Conservation (phyloP, 306 rosid species). For the Oemleria cerasiformis region DNA sequence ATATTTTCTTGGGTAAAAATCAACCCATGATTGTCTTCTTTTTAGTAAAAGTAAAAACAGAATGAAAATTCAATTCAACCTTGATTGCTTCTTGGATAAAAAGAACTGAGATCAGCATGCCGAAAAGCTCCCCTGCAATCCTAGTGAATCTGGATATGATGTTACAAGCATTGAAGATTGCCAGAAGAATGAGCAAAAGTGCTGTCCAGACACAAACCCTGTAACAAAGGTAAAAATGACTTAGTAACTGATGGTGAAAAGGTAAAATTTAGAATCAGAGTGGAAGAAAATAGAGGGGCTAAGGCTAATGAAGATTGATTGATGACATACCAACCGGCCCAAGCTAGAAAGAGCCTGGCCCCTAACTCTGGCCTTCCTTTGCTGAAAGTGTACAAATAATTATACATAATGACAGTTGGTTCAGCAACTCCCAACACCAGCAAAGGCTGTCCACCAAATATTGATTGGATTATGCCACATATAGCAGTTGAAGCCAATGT, state of each 20-base stretch:
- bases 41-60: not conserved
- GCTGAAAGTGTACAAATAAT: slow-evolving; percentile 67
- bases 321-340: slow-evolving; percentile 77
- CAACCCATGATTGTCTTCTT: not conserved
- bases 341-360: slow-evolving; percentile 57
- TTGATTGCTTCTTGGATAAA: slow-evolving; percentile 84
- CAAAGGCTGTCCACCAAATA: slow-evolving; percentile 88
- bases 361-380: slow-evolving; percentile 61
- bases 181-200: slow-evolving; percentile 59
- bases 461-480: slow-evolving; percentile 86
- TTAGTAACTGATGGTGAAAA: not conserved
- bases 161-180: slow-evolving; percentile 68
- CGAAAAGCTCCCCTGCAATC: slow-evolving; percentile 84
- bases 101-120: slow-evolving; percentile 82
- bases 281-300: no score
- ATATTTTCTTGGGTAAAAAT: not conserved
- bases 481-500: slow-evolving; percentile 84
- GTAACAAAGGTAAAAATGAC: not conserved
- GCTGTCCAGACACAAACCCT: slow-evolving; percentile 95
- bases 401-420: slow-evolving; percentile 91
- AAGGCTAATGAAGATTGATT: no score
- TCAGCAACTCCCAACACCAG: slow-evolving; percentile 88
- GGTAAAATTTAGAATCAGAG: no score
- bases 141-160: slow-evolving; percentile 77
- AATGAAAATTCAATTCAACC: slow-evolving; percentile 30